Base-by-base conservation (phyloP, 139 green algal species). In the Yamagishiella unicocca region DNA sequence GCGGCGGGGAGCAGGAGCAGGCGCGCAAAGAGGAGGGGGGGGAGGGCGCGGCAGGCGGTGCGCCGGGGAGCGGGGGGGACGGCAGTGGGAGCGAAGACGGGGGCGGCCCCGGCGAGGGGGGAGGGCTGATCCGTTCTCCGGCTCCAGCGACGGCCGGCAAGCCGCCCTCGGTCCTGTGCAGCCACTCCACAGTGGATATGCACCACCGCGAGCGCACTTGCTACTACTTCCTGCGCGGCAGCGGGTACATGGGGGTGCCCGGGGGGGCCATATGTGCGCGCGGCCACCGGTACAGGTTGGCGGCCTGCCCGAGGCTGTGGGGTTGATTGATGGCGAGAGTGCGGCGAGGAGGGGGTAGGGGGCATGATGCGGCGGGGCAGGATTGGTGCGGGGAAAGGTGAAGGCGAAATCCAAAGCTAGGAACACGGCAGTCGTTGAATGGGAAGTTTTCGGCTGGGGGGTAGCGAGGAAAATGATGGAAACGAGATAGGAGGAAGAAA, bases 231-330 rank as follows among this genome's bases (percentile, higher is more conserved):
- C 43, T 86, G 80, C 43, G 80, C 62, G 80, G 80, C 31, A 22
- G 43, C 0, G 80, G 80, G 21, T 61, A 78, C 80, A 86, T 86
- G 80, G 80, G 80, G 6, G 80, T 77, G 42, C 80, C 80, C 8
- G 80, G 80, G 7, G 80, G 80, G 19, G 80, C 80, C 43, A 53
- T 86, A 29, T 86, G 80, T 33, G 80, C 80, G 1, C 33, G 33
- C 43, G 80, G 80, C 1, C 37, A 45, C n/a, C 22, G 33, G 22
- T 35, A 40, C 17, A n/a, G 35, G 6, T 43, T 86, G 45, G 80
- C 64, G 1, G 1, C 12, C 12, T 86, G 80, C 61, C 80, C 80
- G 38, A 40, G 80, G 21, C 80, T 86, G 40, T 86, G 80, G 80
- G 79, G 37, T 9, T 84, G 77, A 84, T n/a, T n/a, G n/a, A 25